Base-by-base conservation (phyloP, 2,329 filamentous ascomycete species). In the Botrytis sinoallii region DNA sequence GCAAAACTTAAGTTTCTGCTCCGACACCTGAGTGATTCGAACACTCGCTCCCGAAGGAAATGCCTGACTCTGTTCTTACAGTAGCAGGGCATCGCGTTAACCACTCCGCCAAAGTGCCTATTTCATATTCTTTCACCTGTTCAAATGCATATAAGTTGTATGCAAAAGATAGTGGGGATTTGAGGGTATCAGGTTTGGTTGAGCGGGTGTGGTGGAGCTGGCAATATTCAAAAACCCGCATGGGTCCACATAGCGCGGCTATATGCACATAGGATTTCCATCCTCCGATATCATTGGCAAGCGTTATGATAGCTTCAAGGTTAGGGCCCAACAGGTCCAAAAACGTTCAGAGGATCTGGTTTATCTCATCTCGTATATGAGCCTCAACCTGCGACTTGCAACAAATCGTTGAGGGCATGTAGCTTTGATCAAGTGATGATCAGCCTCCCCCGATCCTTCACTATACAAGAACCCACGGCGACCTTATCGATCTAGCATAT, bases 41-140 rank as follows among this genome's bases (percentile, higher is more conserved):
- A 71, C 69, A 64, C 69, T 71, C 57, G 69, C 69, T 71, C 69
- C 69, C 69, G 69, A 71, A 64, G 69, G 69, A 71, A 71, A 71
- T 64, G 69, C 42, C 69, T 71, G 57, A 38, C 68, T 61, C 55
- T 44, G 38, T 29, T 5, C 0, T 1, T 22, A 70, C 42, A 70
- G 40, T 71, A 71, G 69, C 69, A 71, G 69, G 69, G 55, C 69
- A 64, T 71, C 69, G 69, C 69, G 69, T 71, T 71, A 71, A 71
- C 69, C 69, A 71, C 69, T 71, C 66, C 66, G 66, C 66, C 66
- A 69, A 69, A 69, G 66, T 55, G 65, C 66, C 66, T 0, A 16
- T 42, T 42, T 8, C 3, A 42, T 68, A 42, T 55, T 1, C 14
- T 0, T 8, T 8, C 0, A 0, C 3, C 0, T 0, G 1, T 2